Base-by-base conservation (phyloP, 352 stramenopile species). In the Thraustochytrium sp. region DNA sequence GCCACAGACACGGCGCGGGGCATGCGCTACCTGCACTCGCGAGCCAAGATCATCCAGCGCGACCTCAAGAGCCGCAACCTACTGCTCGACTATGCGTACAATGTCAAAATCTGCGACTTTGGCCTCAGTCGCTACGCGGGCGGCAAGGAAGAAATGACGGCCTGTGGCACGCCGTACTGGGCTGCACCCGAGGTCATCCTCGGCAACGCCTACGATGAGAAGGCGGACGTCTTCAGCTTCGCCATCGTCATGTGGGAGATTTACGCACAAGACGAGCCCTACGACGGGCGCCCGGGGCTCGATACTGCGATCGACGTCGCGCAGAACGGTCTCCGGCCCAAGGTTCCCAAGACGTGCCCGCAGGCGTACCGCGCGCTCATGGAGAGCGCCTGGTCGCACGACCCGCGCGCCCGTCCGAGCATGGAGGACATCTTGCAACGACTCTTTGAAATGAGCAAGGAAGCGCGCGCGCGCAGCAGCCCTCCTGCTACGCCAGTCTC, bases 241-340 rank as follows among this genome's bases (percentile, higher is more conserved):
- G 93, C 88, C 63, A 96, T 97, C 73, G 91, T 97, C 18, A 88
- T 97, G 73, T 97, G 93, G 93, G 94, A 97, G 87, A 95, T 97
- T 59, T 90, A 96, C 63, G 94, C 92, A 37, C 88, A 92, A 29
- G 85, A 89, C 63, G 93, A 92, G 73, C 93, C 93, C 38, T 96
- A 95, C 83, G 90, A 93, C 54, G 90, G 90, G 68, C 92, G 93
- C 88, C 90, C 87, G n/a, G 91, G 93, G 83, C 94, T 95, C 63
- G 90, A 95, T 37, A 88, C 89, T 37, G 92, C 90, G 21, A 87
- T 95, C 5, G 89, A 65, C 5, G 85, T 87, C 3, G 85, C 82
- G 49, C 78, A 87, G 26, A 64, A 72, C 34, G 85, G 82, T 4
- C 34, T 87, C 5, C 82, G 85, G 23, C 85, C 85, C 13, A 63